phyloP scores from a whole-genome alignment of 2,329 filamentous ascomycete genomes.

The Tolypocladium ovalisporum region DNA sequence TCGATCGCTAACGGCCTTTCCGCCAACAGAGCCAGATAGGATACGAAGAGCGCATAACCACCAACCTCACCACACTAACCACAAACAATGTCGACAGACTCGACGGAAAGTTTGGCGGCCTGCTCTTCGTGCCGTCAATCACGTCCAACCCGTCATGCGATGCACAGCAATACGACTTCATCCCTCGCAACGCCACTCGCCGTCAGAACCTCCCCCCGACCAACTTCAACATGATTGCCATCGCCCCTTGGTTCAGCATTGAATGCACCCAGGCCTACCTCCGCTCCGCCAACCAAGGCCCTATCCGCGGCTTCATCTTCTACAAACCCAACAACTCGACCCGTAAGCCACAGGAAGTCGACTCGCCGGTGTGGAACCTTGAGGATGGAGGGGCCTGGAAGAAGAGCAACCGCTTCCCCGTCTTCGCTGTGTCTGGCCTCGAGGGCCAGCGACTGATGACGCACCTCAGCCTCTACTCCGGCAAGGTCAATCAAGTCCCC shows the following conservation, averaged over 20 bases:
- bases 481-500: conserved; percentile 54
- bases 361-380: conserved; percentile 59
- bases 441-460: conserved; percentile 59
- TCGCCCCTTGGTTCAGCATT: conserved; percentile 76
- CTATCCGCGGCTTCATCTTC: conserved; percentile 53
- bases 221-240: conserved; percentile 65
- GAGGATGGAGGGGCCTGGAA: conserved; percentile 64
- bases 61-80: conserved; percentile 67
- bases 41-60: conserved; percentile 37
- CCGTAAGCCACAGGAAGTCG: conserved; percentile 52
- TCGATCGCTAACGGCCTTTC: conserved; percentile 9
- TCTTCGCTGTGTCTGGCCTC: conserved; percentile 68
- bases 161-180: conserved; percentile 48
- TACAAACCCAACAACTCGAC: conserved; percentile 47
- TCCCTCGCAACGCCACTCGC: conserved; percentile 68
- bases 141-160: conserved; percentile 47
- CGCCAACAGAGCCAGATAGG: conserved; percentile 31
- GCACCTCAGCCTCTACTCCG: conserved; percentile 66
- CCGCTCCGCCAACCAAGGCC: conserved; percentile 42
- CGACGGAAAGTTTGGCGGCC: conserved; percentile 57
- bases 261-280: conserved; percentile 68
- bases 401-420: conserved; percentile 58
- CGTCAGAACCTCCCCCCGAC: conserved; percentile 55
- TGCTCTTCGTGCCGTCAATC: conserved; percentile 77
- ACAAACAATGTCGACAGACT: conserved; percentile 49